Conservation (phyloP, 176 grass and related monocot species). For the Coix lacrymajobi region DNA sequence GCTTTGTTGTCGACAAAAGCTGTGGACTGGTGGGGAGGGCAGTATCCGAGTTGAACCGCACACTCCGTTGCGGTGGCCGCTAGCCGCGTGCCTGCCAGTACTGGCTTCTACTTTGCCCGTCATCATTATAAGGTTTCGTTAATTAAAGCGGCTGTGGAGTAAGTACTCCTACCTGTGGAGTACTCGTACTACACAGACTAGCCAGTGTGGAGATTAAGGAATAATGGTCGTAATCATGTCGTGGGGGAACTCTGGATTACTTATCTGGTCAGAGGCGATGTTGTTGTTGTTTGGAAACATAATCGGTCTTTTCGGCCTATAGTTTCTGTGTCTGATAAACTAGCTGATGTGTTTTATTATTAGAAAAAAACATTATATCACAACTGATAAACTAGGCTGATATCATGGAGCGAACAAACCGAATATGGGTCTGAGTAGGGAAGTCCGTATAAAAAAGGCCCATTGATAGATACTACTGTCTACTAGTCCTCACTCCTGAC, state of each 20-base stretch:
- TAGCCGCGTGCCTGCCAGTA: conserved; percentile 4
- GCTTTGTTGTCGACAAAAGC: conserved; percentile 25
- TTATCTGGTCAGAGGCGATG: background rate
- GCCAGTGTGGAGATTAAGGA: conserved; percentile 21
- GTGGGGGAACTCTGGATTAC: background rate
- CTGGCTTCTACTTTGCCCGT: too few relatives aligned
- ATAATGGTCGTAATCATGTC: conserved; percentile 29
- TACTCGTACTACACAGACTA: background rate
- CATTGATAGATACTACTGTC: background rate
- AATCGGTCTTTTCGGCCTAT: too few relatives aligned
- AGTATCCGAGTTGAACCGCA: conserved; percentile 31
- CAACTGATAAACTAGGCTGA: too few relatives aligned
- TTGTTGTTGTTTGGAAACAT: background rate
- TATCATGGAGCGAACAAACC: too few relatives aligned
- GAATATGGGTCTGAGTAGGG: background rate
- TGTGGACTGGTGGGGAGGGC: background rate
- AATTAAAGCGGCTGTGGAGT: background rate
- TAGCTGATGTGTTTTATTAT: too few relatives aligned
- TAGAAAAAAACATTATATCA: too few relatives aligned
- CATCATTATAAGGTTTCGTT: too few relatives aligned
- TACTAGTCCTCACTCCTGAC: background rate
- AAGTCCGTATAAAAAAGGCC: background rate
- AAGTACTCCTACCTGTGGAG: background rate
- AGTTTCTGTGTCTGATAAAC: too few relatives aligned
- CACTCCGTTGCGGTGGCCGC: conserved; percentile 26